Evolutionary conservation across 2,329 filamentous ascomycete species (phyloP).

Genomic region (Hymenoscyphus salicellus): DNA sequence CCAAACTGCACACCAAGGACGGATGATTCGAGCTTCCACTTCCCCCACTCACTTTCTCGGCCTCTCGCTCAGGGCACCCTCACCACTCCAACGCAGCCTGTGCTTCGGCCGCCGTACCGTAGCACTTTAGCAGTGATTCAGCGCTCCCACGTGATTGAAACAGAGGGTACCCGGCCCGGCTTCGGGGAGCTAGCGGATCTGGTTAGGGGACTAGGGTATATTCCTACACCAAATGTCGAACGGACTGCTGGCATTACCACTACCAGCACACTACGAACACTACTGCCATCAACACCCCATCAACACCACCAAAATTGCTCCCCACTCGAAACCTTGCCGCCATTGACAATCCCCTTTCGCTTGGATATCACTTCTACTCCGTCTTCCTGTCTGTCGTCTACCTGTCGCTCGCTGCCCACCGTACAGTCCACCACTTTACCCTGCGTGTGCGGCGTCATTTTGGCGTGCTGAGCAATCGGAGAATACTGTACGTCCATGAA

Average conservation of each 20-base stretch:
- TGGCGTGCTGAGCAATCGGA: constrained; percentile 17
- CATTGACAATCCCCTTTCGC: constrained; percentile 15
- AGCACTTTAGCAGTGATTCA: neutral
- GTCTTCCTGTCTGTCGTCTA: constrained; percentile 3
- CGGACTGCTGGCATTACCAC: neutral
- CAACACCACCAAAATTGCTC: constrained; percentile 19
- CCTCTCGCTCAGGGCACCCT: neutral
- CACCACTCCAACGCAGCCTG: neutral
- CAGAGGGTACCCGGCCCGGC: too few relatives aligned
- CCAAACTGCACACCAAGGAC: neutral
- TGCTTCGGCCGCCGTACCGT: neutral
- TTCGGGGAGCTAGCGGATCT: too few relatives aligned
- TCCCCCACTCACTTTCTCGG: constrained; percentile 2
- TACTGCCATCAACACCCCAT: constrained; percentile 12
- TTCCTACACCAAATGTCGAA: neutral
- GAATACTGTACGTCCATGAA: constrained; percentile 12
- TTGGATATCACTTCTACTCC: neutral
- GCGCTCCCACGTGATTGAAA: too few relatives aligned
- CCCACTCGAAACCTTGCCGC: constrained; percentile 8
- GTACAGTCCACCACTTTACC: neutral
- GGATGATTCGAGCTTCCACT: neutral
- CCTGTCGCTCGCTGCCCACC: constrained; percentile 6
- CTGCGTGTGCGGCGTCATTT: constrained; percentile 2
- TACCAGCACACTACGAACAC: constrained; percentile 10
- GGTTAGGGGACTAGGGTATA: too few relatives aligned